Evolutionary conservation across 805 yeast species (phyloP), one percentile per base, ranked within the genome.

Genomic region (Saturnispora silvae): DNA sequence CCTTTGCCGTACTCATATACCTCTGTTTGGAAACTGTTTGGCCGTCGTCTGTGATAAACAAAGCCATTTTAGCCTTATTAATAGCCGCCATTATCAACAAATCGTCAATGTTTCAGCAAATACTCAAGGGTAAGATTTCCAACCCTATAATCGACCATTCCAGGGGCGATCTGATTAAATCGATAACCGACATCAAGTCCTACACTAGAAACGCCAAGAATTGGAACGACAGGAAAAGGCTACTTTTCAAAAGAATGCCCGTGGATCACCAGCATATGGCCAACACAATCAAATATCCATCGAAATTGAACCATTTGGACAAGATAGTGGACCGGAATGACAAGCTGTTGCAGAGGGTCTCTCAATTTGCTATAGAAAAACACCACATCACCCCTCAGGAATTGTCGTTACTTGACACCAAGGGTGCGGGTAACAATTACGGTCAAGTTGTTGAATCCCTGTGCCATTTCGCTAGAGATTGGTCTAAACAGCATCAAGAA

Each of bases 401-500:
- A 20, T 36, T 76, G 26, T 52, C 63, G 19, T 54, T 59, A 19
- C 55, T 60, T 7, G 42, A 43, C 8, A 51, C 44, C 11, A 20
- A 35, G 4, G 38, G 27, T 4, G 40, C 42, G 25, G 40, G 44
- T 4, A 39, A 47, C 33, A 51, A 57, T 16, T 57, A 67, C 38
- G 63, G 60, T 37, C 56, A 73, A 39, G 81, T 80, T 1, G 65
- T 75, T 20, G 94, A 81, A 53, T 63, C 82, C 5, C 48, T 89
- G 24, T 77, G 85, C 35, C 96, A 86, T 55, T 70, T 70, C 42
- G 71, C 77, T 8, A 62, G 96, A 33, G 96, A 89, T 53, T 87
- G 94, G 92, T 59, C 77, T 3, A 46, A 45, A 0, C 13, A 33
- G 2, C 76, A 72, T 15, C 60, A 56, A 3, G 45, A 43, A 3